Conservation (phyloP, 495 filamentous ascomycete genomes). For the Lophiotrema nucula region DNA sequence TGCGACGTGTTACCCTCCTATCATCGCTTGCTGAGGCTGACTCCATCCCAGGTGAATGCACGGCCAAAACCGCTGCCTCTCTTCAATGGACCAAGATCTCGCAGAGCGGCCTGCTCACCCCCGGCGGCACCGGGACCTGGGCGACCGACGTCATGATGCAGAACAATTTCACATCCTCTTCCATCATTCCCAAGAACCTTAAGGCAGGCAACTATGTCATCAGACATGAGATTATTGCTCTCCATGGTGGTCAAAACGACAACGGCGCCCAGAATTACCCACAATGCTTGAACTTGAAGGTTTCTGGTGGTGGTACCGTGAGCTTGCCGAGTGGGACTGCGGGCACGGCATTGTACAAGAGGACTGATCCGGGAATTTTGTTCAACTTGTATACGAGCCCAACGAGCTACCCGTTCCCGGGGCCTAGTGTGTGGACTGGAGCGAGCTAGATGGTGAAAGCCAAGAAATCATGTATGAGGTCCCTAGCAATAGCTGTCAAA, state of each 20-base stretch:
- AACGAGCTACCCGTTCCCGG: conserved; percentile 12
- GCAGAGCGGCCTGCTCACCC: conserved; percentile 4
- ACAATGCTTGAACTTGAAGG: conserved; percentile 22
- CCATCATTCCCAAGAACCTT: conserved; percentile 7
- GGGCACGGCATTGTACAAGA: conserved; percentile 14
- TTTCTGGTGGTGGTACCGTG: conserved; percentile 11
- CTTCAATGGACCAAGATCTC: conserved; percentile 18
- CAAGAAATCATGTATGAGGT: too few relatives aligned
- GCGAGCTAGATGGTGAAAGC: too few relatives aligned
- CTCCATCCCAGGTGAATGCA: conserved; percentile 7
- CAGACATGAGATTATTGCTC: conserved; percentile 28
- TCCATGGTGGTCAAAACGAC: conserved; percentile 5
- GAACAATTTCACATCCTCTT: conserved; percentile 15
- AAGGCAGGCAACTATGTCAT: conserved; percentile 23
- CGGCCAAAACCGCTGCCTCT: neutral
- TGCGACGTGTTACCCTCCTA: too few relatives aligned
- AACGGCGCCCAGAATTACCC: conserved; percentile 27
- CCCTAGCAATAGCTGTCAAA: too few relatives aligned
- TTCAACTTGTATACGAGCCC: conserved; percentile 16
- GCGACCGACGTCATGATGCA: conserved; percentile 12
- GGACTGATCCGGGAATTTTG: conserved; percentile 10
- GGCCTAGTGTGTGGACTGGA: conserved; percentile 11
- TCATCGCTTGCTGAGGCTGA: too few relatives aligned
- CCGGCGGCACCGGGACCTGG: conserved; percentile 6
- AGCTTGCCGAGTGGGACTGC: neutral